Evolutionary conservation across 106 monocot genomes (phyloP), one percentile per base, ranked within the genome.

Genomic region (Dendrobium catenatum): DNA sequence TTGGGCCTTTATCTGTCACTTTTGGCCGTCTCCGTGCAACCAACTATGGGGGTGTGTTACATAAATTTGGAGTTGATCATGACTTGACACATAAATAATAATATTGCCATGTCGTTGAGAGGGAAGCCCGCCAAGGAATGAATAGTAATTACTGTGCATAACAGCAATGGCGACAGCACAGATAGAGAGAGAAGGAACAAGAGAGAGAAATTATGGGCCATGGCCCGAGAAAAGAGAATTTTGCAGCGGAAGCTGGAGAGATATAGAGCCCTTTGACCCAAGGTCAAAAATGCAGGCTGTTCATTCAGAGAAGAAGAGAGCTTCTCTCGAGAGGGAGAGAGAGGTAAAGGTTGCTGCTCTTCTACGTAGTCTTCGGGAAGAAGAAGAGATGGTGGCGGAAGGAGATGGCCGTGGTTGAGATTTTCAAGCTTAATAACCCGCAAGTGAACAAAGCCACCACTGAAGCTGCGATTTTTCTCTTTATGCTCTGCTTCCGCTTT

Each of bases 1-100:
- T 17, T 33, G 40, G 72, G 72, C 26, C 68, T 68, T 27, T 68
- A 6, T 29, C 9, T 10, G 22, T 9, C 22, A 68, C 68, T 68
- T 68, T 68, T 68, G 68, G 68, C 72, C 22, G 40, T 72, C 72
- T 72, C 72, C 37, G 72, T 66, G 64, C 26, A 66, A 22, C n/a
- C 9, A 66, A 24, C 22, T 66, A 37, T 37, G 72, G 72, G 13
- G 40, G 13, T 7, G 51, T 40, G 27, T 40, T 74, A 1, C n/a
- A 74, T 74, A 42, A 74, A 74, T 74, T 29, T 44, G 42, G 74
- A 74, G 4, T 44, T 74, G 74, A 74, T 43, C 16, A 74, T 42
- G 74, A 74, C 42, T 42, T 17, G 20, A 44, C 20, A 44, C 19
- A 74, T 74, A 74, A 74, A 74, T 20, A 74, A 42, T 29, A 42